Conservation (phyloP, 257 asterid genomes). For the Nicotiana otophora region DNA sequence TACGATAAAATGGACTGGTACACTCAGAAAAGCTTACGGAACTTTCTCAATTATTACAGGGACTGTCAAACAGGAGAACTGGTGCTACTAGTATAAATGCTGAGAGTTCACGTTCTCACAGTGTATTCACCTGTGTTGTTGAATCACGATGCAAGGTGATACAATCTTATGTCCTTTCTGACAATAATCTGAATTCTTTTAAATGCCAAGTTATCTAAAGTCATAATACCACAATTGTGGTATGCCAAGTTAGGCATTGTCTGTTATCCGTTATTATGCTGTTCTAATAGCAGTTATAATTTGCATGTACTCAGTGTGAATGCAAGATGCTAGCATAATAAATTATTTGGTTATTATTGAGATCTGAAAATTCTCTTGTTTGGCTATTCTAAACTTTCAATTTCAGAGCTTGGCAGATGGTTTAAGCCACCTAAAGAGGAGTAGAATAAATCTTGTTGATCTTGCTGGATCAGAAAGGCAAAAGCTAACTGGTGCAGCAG, state of each 20-base stretch:
- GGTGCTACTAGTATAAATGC: constrained; percentile 89
- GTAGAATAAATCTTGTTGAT: constrained; percentile 96
- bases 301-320: not conserved
- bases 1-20: not conserved
- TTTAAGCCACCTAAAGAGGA: constrained; percentile 68
- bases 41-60: constrained; percentile 41
- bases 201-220: not conserved
- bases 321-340: not conserved
- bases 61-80: constrained; percentile 84
- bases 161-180: not conserved
- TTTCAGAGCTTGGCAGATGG: constrained; percentile 85
- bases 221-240: too few species aligned
- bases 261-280: not conserved
- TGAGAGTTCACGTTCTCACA: constrained; percentile 98
- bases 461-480: constrained; percentile 99
- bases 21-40: not conserved
- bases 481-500: constrained; percentile 98
- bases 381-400: constrained; percentile 15
- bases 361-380: not conserved
- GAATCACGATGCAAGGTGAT: constrained; percentile 96
- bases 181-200: not conserved
- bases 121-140: constrained; percentile 94
- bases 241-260: not conserved
- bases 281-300: not conserved
- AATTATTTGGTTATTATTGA: not conserved